A percentile compares a stretch with the other conserved stretches of the same genome.
phyloP scores from a whole-genome alignment of 768 basidiomycete genomes.

The Amyloporia xantha region DNA sequence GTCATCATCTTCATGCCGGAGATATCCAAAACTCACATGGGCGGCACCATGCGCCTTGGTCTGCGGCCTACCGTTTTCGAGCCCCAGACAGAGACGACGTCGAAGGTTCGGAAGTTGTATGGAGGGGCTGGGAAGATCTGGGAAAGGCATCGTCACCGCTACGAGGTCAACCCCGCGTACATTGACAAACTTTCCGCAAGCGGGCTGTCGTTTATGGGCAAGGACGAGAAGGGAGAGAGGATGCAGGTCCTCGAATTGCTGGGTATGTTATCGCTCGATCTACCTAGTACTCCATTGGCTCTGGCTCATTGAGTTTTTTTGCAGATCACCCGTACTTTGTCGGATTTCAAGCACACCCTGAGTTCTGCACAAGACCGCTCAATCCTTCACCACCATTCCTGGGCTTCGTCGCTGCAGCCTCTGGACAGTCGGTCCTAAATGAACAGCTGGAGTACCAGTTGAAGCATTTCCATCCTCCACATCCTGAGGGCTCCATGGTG shows the following conservation, averaged over 20 bases:
- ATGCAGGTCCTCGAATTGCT: constrained; percentile 94
- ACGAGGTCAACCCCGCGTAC: constrained; percentile 91
- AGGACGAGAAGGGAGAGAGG: constrained; percentile 92
- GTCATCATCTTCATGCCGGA: constrained; percentile 98
- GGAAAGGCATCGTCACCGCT: constrained; percentile 95
- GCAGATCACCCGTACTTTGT: constrained; percentile 91
- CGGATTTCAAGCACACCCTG: constrained; percentile 94
- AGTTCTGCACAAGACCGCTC: constrained; percentile 95
- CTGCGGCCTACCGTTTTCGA: constrained; percentile 93
- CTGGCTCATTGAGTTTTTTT: not conserved
- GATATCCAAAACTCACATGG: constrained; percentile 95
- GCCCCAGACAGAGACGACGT: constrained; percentile 59
- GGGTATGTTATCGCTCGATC: constrained; percentile 45
- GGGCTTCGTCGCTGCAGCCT: constrained; percentile 85
- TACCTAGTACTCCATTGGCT: not conserved
- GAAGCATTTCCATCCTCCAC: constrained; percentile 59
- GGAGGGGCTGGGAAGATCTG: constrained; percentile 77
- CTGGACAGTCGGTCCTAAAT: constrained; percentile 44
- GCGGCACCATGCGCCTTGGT: constrained; percentile 99
- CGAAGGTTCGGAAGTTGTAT: constrained; percentile 71
- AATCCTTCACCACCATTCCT: constrained; percentile 98
- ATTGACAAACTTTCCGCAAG: constrained; percentile 64
- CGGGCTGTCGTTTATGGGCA: constrained; percentile 77
- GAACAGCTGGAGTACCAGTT: constrained; percentile 71
- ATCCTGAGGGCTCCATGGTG: constrained; percentile 71